phyloP scores from a whole-genome alignment of 2,329 filamentous ascomycete species.

The Pezicula carpinea region DNA sequence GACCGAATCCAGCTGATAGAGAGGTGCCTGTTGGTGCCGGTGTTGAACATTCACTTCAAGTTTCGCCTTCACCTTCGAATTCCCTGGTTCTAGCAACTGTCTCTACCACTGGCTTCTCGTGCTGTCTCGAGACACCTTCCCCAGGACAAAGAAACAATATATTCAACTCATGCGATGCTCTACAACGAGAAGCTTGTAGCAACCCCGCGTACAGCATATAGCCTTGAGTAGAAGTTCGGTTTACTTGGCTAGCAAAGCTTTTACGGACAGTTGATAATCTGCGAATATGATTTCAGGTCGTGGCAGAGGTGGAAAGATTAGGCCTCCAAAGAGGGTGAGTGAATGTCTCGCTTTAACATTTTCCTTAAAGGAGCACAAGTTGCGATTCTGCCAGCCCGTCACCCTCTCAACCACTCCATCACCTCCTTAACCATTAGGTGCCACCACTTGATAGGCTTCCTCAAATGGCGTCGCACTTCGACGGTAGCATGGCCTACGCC shows the following conservation, averaged over 20 bases:
- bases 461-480: neutral
- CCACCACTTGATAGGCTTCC: no score
- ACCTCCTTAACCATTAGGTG: no score
- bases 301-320: slow-evolving; percentile 52
- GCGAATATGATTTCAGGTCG: slow-evolving; percentile 44
- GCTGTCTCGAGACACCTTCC: neutral
- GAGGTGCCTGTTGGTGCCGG: no score
- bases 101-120: neutral
- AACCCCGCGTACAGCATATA: neutral
- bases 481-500: neutral
- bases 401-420: neutral
- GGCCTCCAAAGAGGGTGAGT: slow-evolving; percentile 63
- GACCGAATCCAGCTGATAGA: no score
- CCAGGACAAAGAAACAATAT: neutral
- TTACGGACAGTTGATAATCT: neutral
- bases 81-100: no score
- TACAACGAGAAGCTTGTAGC: slow-evolving; percentile 4
- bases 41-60: no score
- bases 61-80: no score
- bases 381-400: neutral
- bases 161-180: neutral
- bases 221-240: neutral
- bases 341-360: slow-evolving; percentile 3
- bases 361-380: neutral
- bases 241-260: neutral